Evolutionary conservation across 2,329 filamentous ascomycete genomes (phyloP), one percentile per base, ranked within the genome.

Genomic region (Fusarium bactridioides): DNA sequence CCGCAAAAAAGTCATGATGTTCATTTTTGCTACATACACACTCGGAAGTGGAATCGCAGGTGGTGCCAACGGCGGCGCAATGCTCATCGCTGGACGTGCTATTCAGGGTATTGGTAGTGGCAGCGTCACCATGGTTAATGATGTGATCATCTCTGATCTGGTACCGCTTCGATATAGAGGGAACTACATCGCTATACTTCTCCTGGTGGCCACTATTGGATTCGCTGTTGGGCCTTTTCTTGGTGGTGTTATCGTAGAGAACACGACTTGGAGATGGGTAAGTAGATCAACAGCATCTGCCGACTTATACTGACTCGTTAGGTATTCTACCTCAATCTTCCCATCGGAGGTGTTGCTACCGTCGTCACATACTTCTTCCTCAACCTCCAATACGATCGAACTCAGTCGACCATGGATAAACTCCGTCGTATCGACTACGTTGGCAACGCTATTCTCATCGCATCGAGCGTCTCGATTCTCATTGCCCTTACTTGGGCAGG

Each of bases 41-140:
- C 71, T 90, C 1, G 88, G 88, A 0, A 88, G 87, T 61, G 84
- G 81, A 0, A 80, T 88, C 9, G 79, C 79, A 13, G 86, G 85
- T 0, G 83, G 80, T 1, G 83, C 86, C 0, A 80, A 77, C 2
- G 81, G 72, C 5, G 80, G 78, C 1, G 74, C 74, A 1, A 82
- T 85, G 70, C 75, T 90, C 4, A 86, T 90, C 11, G 80, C 80
- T 7, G 80, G 79, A 3, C 75, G 78, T 10, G 61, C 47, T 4
- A 62, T 89, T 7, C 86, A 89, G 61, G 87, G 88, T 3, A 54
- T 78, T 8, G 78, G 78, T 8, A 74, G 72, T 50, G 78, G 76
- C 0, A 78, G 78, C 3, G 54, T 79, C 0, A 70, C 62, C 13
- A 72, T 79, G 86, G 65, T 79, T 74, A 63, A 74, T 81, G 78